Evolutionary conservation across 208 protist species (phyloP).

Genomic region (Trypanosoma grayi): DNA sequence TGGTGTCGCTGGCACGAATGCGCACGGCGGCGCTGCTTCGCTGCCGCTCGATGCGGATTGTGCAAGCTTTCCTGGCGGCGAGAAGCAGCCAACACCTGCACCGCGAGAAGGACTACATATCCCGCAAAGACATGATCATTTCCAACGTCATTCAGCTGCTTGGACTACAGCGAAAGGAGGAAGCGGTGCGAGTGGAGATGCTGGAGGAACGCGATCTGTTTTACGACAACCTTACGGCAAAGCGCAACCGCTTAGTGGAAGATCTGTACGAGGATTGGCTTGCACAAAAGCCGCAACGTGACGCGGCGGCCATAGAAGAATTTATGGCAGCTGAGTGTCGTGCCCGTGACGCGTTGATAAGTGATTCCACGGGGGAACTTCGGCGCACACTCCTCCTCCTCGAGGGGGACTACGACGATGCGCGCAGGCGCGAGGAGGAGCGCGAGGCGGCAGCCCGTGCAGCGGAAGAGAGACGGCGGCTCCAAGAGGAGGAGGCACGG

Average conservation of each 20-base stretch:
- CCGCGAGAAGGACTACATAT: conserved; percentile 17
- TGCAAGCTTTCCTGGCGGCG: conserved; percentile 6
- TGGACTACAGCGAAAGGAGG: conserved; percentile 14
- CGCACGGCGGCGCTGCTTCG: conserved; percentile 18
- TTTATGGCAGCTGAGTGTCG: neutral
- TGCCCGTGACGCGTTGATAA: neutral
- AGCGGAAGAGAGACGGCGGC: neutral
- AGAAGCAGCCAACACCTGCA: conserved; percentile 1
- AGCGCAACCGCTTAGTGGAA: conserved; percentile 6
- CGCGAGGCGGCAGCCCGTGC: neutral
- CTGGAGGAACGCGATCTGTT: conserved; percentile 12
- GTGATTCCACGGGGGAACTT: neutral
- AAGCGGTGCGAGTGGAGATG: neutral
- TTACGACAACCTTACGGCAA: neutral
- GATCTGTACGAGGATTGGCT: conserved; percentile 15
- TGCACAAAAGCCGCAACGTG: conserved; percentile 1
- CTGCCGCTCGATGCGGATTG: conserved; percentile 1
- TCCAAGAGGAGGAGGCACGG: neutral
- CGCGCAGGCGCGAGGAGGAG: neutral
- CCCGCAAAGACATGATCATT: conserved; percentile 17
- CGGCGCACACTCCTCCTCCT: neutral
- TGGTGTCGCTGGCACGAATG: conserved; percentile 12
- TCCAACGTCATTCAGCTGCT: conserved; percentile 9
- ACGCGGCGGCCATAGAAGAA: neutral
- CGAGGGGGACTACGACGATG: neutral